Evolutionary conservation across 2,329 filamentous ascomycete genomes (phyloP), one percentile per base, ranked within the genome.

Genomic region (Teratosphaeria pseudoeucalypti): DNA sequence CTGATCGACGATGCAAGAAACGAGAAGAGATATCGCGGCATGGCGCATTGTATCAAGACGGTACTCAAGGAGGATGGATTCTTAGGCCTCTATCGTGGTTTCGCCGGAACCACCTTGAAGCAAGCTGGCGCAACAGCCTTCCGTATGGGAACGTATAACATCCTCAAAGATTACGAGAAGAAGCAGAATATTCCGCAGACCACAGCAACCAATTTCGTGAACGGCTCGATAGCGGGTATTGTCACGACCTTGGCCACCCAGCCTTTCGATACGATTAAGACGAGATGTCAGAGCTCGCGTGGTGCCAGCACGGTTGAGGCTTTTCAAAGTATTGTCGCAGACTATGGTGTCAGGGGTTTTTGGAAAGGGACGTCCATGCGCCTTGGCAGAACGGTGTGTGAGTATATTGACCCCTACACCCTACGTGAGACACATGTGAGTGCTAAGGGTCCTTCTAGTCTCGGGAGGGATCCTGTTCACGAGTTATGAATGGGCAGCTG

Each of bases 351-450:
- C 1, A 77, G 74, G 47, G 85, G 81, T 0, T 83, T 87, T 62
- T 88, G 85, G 85, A 82, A 80, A 60, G 85, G 85, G 0, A 88
- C 84, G 37, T 82, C 83, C 0, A 88, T 88, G 85, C 77, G 86
- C 59, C 67, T 88, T 27, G 84, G 85, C 0, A 72, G 85, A 62
- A 79, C 85, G 3, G 77, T 88, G 37, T 43, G 34, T 12, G 34
- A 12, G 34, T 23, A 23, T 23, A 23, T 23, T 23, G 23, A 23
- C 1, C 23, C 23, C 23, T 23, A 23, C 23, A 23, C 23, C 23
- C 23, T 23, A 23, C 23, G 23, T 23, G 23, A 23, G 23, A 23
- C 23, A 23, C 23, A 23, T 23, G 23, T 23, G 23, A 23, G 23
- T 23, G 23, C 23, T 23, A 23, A 23, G 23, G 23, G 23, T 23